Evolutionary conservation across 495 filamentous ascomycete species (phyloP), one percentile per base, ranked within the genome.

Genomic region (Neurospora sp.): DNA sequence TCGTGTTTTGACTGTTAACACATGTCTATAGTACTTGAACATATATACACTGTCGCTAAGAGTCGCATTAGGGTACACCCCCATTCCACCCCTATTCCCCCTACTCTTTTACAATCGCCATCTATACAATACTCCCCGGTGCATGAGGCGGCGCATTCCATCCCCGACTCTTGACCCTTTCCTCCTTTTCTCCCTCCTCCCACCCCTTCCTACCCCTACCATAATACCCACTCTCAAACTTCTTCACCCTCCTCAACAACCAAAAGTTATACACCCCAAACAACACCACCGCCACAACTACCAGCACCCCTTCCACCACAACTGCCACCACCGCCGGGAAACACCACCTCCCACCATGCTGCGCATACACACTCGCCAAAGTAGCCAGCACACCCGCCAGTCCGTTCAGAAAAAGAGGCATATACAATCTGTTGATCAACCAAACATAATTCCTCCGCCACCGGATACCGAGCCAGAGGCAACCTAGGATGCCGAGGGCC

Each of bases 301-400:
- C 74, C 62, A 75, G 69, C 0, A 40, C 39, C 0, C 69, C 77
- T 39, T 80, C 80, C 0, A 83, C 78, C 39, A 80, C 73, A 0
- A 80, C 74, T 9, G 83, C 85, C 2, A 83, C 76, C 40, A 83
- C 78, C 6, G 85, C 86, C 70, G 84, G 86, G 11, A 84, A 77
- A 37, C 80, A 81, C 84, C 82, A 87, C 15, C 78, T 72, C 5
- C 87, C 84, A 1, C 77, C 69, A 59, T 86, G 82, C 42, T 84
- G 81, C 24, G 81, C 76, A 73, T 88, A 88, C 10, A 89, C 81
- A 76, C 80, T 84, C 17, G 84, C 78, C 10, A 88, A 70, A n/a
- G 86, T 86, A 17, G 80, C 80, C 10, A 88, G 74, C 9, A 88
- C 70, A 0, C 87, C 86, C n/a, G 83, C 85, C 4, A 85, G 36